Conservation (phyloP, 1,284 basidiomycete species). For the Pseudomicrostroma phylloplanum region DNA sequence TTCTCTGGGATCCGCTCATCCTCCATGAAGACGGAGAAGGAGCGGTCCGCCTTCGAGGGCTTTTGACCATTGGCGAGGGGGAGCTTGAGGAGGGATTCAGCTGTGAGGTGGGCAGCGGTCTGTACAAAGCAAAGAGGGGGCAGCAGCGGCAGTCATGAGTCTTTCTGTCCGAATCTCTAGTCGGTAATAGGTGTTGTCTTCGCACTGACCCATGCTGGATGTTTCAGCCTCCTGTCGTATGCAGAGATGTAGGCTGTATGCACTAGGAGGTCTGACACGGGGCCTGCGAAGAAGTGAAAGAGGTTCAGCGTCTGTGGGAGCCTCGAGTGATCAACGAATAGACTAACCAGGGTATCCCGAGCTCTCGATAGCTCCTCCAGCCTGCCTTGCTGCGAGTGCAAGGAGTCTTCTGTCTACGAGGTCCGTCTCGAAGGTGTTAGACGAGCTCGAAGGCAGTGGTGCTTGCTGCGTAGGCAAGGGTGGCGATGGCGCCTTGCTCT, state of each 20-base stretch:
- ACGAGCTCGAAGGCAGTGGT: background rate
- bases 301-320: background rate
- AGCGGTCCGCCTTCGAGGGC: conserved; percentile 53
- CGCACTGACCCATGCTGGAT: conserved; percentile 72
- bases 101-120: background rate
- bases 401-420: conserved; percentile 3
- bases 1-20: conserved; percentile 68
- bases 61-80: conserved; percentile 42
- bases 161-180: too few species aligned
- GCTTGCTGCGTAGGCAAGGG: background rate
- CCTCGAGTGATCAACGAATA: background rate
- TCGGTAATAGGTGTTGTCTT: conserved; percentile 12
- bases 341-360: conserved; percentile 5
- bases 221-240: conserved; percentile 82
- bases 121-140: conserved; percentile 4
- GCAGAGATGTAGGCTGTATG: conserved; percentile 77
- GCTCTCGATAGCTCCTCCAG: conserved; percentile 1
- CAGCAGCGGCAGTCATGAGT: background rate
- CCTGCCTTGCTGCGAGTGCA: background rate
- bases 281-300: conserved; percentile 58
- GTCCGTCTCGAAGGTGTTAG: background rate
- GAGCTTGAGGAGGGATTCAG: conserved; percentile 8
- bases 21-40: conserved; percentile 70
- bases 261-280: conserved; percentile 70
- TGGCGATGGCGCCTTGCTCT: background rate